Evolutionary conservation across 225 moss, liverwort and hornwort species (phyloP).

Genomic region (Lunularia cruciata): DNA sequence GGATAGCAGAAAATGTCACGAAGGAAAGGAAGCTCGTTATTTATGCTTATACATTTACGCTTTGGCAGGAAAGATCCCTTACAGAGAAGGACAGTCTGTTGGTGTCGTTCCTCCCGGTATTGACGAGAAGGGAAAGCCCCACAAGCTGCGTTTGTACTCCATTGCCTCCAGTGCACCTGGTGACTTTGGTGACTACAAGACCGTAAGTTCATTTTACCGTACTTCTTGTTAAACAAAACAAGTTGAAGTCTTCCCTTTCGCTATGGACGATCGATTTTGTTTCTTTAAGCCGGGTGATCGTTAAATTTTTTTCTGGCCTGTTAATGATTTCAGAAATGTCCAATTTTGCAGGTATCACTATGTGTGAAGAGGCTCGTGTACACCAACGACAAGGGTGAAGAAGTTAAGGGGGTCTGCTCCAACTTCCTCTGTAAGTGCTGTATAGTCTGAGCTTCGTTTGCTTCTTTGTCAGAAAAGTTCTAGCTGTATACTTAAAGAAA

Average conservation of each 20-base stretch:
- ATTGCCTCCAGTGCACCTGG: slow-evolving; percentile 72
- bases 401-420: slow-evolving; percentile 68
- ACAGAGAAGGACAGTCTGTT: slow-evolving; percentile 69
- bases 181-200: slow-evolving; percentile 66
- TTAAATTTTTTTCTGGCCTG: not conserved
- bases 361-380: slow-evolving; percentile 76
- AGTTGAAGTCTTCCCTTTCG: too few relatives aligned
- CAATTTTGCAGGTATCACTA: slow-evolving; percentile 39
- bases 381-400: slow-evolving; percentile 58
- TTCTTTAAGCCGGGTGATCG: too few relatives aligned
- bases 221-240: too few relatives aligned
- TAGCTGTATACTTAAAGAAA: not conserved
- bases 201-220: slow-evolving; percentile 32
- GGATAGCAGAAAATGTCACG: too few relatives aligned
- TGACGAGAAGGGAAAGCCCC: slow-evolving; percentile 59
- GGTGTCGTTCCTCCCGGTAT: slow-evolving; percentile 56
- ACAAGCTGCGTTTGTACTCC: slow-evolving; percentile 66
- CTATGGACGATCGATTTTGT: too few relatives aligned
- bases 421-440: slow-evolving; percentile 56
- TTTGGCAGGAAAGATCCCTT: slow-evolving; percentile 52
- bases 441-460: too few relatives aligned
- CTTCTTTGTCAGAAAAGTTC: not conserved
- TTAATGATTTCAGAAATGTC: too few relatives aligned
- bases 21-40: too few relatives aligned
- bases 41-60: too few relatives aligned